These are phyloP conservation scores for Beauveria sp. DNA, from an alignment of 2,329 filamentous ascomycete species.

Conservation along the genomic window DNA sequence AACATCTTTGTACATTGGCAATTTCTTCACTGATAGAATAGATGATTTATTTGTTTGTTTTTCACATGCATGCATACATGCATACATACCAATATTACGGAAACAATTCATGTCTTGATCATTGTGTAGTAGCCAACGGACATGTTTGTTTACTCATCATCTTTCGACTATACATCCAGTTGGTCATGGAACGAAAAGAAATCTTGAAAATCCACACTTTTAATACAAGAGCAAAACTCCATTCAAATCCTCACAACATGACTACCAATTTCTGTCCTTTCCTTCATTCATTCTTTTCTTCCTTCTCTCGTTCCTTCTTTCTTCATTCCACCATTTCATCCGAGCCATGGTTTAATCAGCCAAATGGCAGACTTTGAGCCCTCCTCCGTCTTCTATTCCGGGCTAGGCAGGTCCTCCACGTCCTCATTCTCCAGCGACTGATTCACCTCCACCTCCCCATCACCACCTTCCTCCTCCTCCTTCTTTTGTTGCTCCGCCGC, in stretches of 20 bases:
- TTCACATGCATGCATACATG: too few relatives aligned
- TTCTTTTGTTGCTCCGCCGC: conserved; percentile 15
- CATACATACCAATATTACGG: too few relatives aligned
- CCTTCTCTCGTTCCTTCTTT: conserved; percentile 10
- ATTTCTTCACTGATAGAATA: too few relatives aligned
- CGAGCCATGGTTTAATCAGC: neutral
- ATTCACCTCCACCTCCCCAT: neutral
- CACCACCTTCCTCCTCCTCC: conserved; percentile 9
- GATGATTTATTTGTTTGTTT: too few relatives aligned
- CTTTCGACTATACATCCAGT: too few relatives aligned
- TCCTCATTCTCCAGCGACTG: conserved; percentile 7
- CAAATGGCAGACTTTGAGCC: neutral
- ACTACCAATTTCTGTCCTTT: neutral
- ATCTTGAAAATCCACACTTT: too few relatives aligned
- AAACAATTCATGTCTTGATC: too few relatives aligned
- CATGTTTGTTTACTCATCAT: too few relatives aligned
- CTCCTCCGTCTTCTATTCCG: conserved; percentile 20
- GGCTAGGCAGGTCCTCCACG: conserved; percentile 31
- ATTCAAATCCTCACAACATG: neutral
- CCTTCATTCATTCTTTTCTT: conserved; percentile 13
- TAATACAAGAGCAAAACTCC: neutral
- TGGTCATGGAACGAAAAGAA: too few relatives aligned
- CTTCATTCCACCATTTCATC: neutral
- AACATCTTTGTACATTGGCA: too few relatives aligned
- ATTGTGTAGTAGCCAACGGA: too few relatives aligned